These are phyloP conservation scores for Globisporangium nodosum DNA, from an alignment of 352 stramenopile species.

Conservation along the genomic window DNA sequence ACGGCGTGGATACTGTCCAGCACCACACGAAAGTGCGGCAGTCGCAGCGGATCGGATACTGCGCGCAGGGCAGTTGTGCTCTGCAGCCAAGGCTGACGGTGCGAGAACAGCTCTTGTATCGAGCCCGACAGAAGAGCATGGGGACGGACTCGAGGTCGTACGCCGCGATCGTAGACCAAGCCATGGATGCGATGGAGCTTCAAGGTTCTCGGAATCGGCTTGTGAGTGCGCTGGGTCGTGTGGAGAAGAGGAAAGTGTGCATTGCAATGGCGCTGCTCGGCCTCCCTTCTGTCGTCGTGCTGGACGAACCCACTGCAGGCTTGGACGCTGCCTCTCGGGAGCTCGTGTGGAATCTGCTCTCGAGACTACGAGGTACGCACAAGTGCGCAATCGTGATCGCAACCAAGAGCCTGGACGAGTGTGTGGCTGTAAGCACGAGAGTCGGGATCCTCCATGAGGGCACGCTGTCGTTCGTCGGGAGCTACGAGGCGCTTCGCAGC, in stretches of 20 bases:
- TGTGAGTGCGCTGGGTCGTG: slow-evolving; percentile 1
- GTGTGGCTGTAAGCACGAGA: slow-evolving; percentile 6
- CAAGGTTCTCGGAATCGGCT: slow-evolving; percentile 1
- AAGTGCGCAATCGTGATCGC: slow-evolving; percentile 12
- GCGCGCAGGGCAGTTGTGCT: slow-evolving; percentile 41
- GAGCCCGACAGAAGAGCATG: slow-evolving; percentile 4
- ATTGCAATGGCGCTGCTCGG: slow-evolving; percentile 12
- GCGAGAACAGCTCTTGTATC: slow-evolving; percentile 7
- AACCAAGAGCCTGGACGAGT: slow-evolving; percentile 13
- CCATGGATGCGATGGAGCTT: slow-evolving; percentile 2
- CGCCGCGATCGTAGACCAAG: slow-evolving; percentile 2
- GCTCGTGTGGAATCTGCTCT: slow-evolving; percentile 13
- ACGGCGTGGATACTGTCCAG: slow-evolving; percentile 17
- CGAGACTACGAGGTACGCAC: background rate
- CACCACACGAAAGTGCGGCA: slow-evolving; percentile 15
- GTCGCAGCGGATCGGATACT: slow-evolving; percentile 55
- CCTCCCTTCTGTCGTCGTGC: slow-evolving; percentile 11
- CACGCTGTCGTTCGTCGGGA: slow-evolving; percentile 11
- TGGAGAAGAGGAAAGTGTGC: slow-evolving; percentile 9
- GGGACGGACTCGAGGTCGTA: background rate
- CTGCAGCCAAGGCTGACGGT: slow-evolving; percentile 8
- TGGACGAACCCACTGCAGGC: slow-evolving; percentile 14
- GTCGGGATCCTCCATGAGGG: slow-evolving; percentile 18
- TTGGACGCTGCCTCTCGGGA: slow-evolving; percentile 7
- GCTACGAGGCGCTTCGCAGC: slow-evolving; percentile 6